These are phyloP conservation scores for Starmerella cellae DNA, from an alignment of 805 yeast species.

Conservation along the genomic window DNA sequence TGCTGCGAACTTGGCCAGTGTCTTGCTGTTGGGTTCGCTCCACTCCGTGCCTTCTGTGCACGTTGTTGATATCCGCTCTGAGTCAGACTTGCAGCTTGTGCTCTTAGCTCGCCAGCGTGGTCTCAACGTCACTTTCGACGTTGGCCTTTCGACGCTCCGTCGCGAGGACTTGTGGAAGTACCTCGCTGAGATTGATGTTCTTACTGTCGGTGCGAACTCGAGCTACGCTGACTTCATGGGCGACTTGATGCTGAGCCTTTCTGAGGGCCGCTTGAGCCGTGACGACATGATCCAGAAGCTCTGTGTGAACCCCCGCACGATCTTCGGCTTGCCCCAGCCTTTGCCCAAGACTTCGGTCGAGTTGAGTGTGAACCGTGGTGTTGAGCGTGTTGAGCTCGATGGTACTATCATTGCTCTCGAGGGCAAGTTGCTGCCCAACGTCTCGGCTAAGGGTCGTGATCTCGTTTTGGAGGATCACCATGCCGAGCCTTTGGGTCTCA, in stretches of 20 bases:
- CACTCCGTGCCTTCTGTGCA: slow-evolving; percentile 67
- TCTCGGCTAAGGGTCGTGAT: slow-evolving; percentile 27
- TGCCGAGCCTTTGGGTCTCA: slow-evolving; percentile 9
- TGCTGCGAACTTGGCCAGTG: slow-evolving; percentile 85
- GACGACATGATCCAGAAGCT: slow-evolving; percentile 59
- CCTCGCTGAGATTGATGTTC: slow-evolving; percentile 62
- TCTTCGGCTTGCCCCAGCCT: slow-evolving; percentile 63
- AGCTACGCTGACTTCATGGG: slow-evolving; percentile 77
- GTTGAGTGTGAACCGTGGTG: slow-evolving; percentile 60
- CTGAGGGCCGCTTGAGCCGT: slow-evolving; percentile 54
- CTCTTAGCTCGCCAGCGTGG: slow-evolving; percentile 74
- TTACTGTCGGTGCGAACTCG: slow-evolving; percentile 66
- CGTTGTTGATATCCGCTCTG: slow-evolving; percentile 70
- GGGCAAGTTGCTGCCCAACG: slow-evolving; percentile 56
- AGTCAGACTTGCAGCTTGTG: slow-evolving; percentile 71
- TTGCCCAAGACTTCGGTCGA: slow-evolving; percentile 63
- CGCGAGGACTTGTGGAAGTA: slow-evolving; percentile 73
- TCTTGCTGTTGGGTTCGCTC: slow-evolving; percentile 74
- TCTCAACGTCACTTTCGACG: slow-evolving; percentile 79
- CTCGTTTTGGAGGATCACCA: slow-evolving; percentile 13
- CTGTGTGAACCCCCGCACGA: slow-evolving; percentile 67
- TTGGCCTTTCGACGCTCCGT: slow-evolving; percentile 55
- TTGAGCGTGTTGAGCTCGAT: slow-evolving; percentile 73
- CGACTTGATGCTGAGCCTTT: slow-evolving; percentile 66
- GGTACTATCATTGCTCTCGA: slow-evolving; percentile 74